These are phyloP conservation scores for Talaromyces sp. DNA, from an alignment of 2,329 filamentous ascomycete species.

Conservation along the genomic window DNA sequence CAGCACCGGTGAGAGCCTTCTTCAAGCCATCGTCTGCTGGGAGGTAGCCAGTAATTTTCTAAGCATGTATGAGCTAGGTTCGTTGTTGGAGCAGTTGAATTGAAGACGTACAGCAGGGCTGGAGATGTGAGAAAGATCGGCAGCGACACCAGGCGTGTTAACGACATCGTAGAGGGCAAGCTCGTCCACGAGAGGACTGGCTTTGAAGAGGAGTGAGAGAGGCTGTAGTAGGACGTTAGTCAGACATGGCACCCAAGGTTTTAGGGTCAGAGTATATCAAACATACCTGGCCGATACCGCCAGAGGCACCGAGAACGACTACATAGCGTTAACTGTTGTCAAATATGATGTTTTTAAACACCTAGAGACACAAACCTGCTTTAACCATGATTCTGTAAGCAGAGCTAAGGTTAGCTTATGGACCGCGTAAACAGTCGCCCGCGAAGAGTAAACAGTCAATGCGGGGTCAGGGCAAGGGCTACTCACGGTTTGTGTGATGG, in stretches of 20 bases:
- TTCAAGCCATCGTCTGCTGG: constrained; percentile 82
- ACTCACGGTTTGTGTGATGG: constrained; percentile 6
- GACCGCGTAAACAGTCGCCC: neutral
- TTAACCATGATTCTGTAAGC: constrained; percentile 45
- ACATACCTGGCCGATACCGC: constrained; percentile 94
- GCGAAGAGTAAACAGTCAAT: constrained; percentile 1
- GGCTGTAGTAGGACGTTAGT: constrained; percentile 56
- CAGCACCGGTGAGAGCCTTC: constrained; percentile 82
- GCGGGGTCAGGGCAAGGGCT: neutral
- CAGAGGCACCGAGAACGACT: constrained; percentile 90
- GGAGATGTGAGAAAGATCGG: constrained; percentile 97
- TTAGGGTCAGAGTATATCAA: neutral
- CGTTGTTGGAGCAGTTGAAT: constrained; percentile 11
- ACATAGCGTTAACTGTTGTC: constrained; percentile 5
- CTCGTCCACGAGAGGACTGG: constrained; percentile 80
- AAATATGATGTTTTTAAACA: neutral
- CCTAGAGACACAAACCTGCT: constrained; percentile 33
- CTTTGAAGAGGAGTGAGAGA: constrained; percentile 93
- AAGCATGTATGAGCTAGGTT: constrained; percentile 29
- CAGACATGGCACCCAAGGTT: neutral
- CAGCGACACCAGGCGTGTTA: constrained; percentile 93
- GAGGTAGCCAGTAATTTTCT: constrained; percentile 86
- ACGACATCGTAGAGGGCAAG: constrained; percentile 98
- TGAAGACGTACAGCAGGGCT: constrained; percentile 67
- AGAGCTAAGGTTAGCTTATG: constrained; percentile 15